Conservation (phyloP, 805 yeast genomes). For the Yamadazyma ubonensis region DNA sequence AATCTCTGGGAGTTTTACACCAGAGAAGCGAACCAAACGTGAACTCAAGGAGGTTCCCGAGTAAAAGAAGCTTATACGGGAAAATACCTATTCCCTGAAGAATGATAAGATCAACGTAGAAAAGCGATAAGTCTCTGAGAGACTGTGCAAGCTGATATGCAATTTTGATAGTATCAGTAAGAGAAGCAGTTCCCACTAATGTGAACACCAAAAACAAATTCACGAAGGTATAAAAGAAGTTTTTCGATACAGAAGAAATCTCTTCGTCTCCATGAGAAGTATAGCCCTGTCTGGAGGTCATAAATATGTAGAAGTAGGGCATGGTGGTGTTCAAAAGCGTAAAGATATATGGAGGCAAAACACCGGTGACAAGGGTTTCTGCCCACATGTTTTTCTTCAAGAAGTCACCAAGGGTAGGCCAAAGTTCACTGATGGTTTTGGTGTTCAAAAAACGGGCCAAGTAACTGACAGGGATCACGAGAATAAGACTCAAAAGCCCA, state of each 20-base stretch:
- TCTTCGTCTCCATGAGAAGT: constrained; percentile 93
- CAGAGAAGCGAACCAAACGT: constrained; percentile 54
- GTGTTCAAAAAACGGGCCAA: constrained; percentile 79
- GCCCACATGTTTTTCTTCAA: constrained; percentile 68
- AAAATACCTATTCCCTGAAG: constrained; percentile 85
- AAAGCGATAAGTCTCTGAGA: constrained; percentile 72
- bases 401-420: constrained; percentile 78
- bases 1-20: constrained; percentile 83
- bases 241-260: constrained; percentile 82
- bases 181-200: constrained; percentile 85
- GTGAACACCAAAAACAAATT: constrained; percentile 93
- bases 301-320: constrained; percentile 83
- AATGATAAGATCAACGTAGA: constrained; percentile 83
- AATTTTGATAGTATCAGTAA: constrained; percentile 85
- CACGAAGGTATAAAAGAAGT: constrained; percentile 91
- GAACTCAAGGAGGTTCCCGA: constrained; percentile 75
- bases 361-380: constrained; percentile 76
- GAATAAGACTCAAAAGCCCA: constrained; percentile 65
- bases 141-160: constrained; percentile 86
- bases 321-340: constrained; percentile 78
- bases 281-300: constrained; percentile 82
- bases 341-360: constrained; percentile 88
- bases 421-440: constrained; percentile 72
- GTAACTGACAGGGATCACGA: constrained; percentile 81
- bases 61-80: constrained; percentile 80